Base-by-base conservation (phyloP, 371 early-diverging fungal genomes). In the Mortierella sp. region DNA sequence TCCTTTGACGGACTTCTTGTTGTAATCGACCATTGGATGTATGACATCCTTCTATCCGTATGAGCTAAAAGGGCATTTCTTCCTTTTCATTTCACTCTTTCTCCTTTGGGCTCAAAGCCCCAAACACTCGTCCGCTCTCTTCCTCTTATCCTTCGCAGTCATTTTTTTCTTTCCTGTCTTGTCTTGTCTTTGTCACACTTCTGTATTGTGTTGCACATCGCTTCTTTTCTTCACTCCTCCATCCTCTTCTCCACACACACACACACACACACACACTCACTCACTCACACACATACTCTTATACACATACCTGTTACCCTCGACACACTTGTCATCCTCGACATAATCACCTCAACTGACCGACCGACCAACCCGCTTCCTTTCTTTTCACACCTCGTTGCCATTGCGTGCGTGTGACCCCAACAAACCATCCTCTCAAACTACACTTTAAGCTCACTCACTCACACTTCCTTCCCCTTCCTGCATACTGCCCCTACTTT, bases 41-140 rank as follows among this genome's bases (percentile, higher is more conserved):
- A 50, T 50, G 16, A 4, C 16, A 5, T 38, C 42, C 42, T 38
- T 58, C 28, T 1, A 28, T 28, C 28, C 16, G 13, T 34, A 5
- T 31, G 63, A n/a, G 58, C 8, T 26, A 60, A 60, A 31, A 31
- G 13, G 26, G 60, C 31, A 31, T 57, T 60, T 9, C 21, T 54
- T 55, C 38, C 19, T 72, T 65, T 52, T 52, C 58, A 72, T 60
- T 31, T 48, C 52, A 21, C 60, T 48, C 14, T 52, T 58, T 55
- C 52, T 60, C 74, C 44, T 65, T 34, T 65, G 68, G 68, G 38
- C 68, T 65, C 68, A 38, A 31, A 26, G 13, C 58, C 26, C n/a
- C n/a, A n/a, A n/a, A n/a, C n/a, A n/a, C n/a, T 63, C 7, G 14
- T 31, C 28, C 26, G 14, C 28, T n/a, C 60, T 63, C 57, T n/a